phyloP scores from a whole-genome alignment of 306 rosid species.

The Fragaria ananassa region DNA sequence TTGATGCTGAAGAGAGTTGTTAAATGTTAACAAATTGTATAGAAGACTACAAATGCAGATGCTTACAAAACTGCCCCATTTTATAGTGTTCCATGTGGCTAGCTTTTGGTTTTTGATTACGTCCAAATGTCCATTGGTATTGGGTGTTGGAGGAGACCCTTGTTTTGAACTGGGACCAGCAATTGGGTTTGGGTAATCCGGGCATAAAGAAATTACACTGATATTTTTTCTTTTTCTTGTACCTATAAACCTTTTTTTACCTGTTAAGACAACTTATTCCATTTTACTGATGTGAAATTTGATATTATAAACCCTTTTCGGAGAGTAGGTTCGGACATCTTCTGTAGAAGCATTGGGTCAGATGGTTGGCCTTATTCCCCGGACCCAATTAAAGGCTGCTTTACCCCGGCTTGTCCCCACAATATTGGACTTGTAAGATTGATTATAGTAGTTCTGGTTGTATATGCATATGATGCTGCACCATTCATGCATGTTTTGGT shows the following conservation, averaged over 20 bases:
- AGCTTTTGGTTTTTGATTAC: neutral
- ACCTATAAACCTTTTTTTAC: neutral
- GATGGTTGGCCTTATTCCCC: conserved; percentile 85
- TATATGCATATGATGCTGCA: conserved; percentile 3
- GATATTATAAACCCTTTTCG: conserved; percentile 20
- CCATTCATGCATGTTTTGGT: conserved; percentile 12
- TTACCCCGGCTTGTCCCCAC: conserved; percentile 88
- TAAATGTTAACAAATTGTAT: neutral
- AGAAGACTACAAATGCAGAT: neutral
- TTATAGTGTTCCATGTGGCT: neutral
- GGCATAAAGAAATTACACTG: neutral
- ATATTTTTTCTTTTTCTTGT: neutral
- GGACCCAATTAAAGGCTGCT: conserved; percentile 82
- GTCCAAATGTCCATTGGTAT: neutral
- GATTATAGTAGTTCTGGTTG: conserved; percentile 26
- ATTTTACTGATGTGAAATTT: conserved; percentile 12
- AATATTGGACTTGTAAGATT: conserved; percentile 84
- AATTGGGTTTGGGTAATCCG: neutral
- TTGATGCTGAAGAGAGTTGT: neutral
- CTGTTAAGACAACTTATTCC: conserved; percentile 4
- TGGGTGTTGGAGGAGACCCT: neutral
- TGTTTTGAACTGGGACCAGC: neutral
- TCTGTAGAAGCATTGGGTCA: conserved; percentile 93
- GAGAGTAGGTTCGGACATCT: conserved; percentile 64
- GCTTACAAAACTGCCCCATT: neutral